These are phyloP conservation scores for Eimeria tenella DNA, from an alignment of 169 alveolate genomes.

Conservation along the genomic window DNA sequence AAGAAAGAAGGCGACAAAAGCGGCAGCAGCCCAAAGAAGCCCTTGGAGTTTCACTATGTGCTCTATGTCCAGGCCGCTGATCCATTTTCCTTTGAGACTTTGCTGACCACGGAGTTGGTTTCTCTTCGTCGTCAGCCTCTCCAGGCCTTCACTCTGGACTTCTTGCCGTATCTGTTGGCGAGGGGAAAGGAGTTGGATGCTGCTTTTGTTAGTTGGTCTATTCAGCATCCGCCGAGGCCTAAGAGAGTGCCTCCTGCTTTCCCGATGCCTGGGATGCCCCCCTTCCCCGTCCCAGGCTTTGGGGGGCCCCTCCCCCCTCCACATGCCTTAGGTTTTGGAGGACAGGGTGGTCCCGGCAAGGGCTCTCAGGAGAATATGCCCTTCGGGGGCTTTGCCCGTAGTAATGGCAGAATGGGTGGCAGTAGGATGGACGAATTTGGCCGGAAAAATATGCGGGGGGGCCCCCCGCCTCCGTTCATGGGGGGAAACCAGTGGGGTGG, in stretches of 20 bases:
- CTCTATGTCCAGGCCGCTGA: constrained; percentile 46
- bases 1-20: background rate
- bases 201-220: background rate
- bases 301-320: constrained; percentile 66
- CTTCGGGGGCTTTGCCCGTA: background rate
- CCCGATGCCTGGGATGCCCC: background rate
- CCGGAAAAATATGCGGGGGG: constrained; percentile 5
- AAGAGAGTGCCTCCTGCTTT: background rate
- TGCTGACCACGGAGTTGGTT: background rate
- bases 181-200: constrained; percentile 37
- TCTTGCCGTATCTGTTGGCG: background rate
- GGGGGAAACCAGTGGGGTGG: constrained; percentile 51
- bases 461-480: constrained; percentile 11
- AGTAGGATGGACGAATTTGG: too few species aligned
- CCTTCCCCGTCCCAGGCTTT: constrained; percentile 51
- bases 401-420: background rate
- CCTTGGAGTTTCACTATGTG: constrained; percentile 39
- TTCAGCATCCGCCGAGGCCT: constrained; percentile 36
- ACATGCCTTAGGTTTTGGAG: background rate
- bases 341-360: background rate
- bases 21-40: constrained; percentile 34
- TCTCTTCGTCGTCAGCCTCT: constrained; percentile 43
- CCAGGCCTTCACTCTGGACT: constrained; percentile 32
- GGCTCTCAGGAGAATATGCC: background rate
- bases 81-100: constrained; percentile 4